A percentile compares a stretch with the other conserved stretches of the same genome.
Conservation (phyloP, 2,329 filamentous ascomycete genomes). For the Colletotrichum caudatum region DNA sequence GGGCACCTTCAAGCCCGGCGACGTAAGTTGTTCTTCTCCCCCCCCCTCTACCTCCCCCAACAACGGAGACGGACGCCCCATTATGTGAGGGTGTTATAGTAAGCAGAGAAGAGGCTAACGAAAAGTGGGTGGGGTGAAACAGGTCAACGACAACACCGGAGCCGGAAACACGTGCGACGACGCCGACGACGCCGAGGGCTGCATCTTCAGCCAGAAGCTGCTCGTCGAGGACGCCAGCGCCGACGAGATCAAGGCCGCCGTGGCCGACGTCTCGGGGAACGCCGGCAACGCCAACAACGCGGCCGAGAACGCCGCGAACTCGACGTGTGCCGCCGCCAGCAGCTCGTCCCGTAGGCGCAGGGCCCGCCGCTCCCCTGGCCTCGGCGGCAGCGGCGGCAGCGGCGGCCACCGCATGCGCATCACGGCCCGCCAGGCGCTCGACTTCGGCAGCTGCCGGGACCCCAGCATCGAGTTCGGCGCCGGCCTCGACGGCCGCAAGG, state of each 20-base stretch:
- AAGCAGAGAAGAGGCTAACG: background rate
- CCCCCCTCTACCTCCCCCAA: too few relatives aligned
- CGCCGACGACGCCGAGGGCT: slow-evolving; percentile 60
- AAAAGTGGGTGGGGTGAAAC: accelerated
- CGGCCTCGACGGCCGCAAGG: slow-evolving; percentile 62
- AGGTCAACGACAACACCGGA: slow-evolving; percentile 43
- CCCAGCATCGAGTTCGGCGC: slow-evolving; percentile 63
- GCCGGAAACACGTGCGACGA: slow-evolving; percentile 60
- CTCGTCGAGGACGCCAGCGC: slow-evolving; percentile 66
- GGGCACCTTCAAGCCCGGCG: slow-evolving; percentile 73
- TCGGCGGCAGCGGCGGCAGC: slow-evolving; percentile 20
- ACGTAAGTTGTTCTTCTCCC: slow-evolving; percentile 52
- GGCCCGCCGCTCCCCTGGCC: slow-evolving; percentile 23
- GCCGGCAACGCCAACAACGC: slow-evolving; percentile 42
- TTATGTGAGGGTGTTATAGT: too few relatives aligned
- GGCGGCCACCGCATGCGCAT: slow-evolving; percentile 42
- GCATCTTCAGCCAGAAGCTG: slow-evolving; percentile 65
- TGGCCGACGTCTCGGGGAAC: slow-evolving; percentile 50
- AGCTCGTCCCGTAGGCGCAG: background rate
- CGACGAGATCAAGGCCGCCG: slow-evolving; percentile 64
- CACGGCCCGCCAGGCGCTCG: slow-evolving; percentile 45
- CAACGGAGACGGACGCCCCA: background rate
- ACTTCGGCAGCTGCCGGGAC: slow-evolving; percentile 61
- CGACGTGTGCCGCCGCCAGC: slow-evolving; percentile 10
- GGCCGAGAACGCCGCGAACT: background rate